Percentiles rank a stretch among this genome's conserved stretches.
Evolutionary conservation across 129 eudicot species (phyloP).

Genomic region (Artemisia argyi): DNA sequence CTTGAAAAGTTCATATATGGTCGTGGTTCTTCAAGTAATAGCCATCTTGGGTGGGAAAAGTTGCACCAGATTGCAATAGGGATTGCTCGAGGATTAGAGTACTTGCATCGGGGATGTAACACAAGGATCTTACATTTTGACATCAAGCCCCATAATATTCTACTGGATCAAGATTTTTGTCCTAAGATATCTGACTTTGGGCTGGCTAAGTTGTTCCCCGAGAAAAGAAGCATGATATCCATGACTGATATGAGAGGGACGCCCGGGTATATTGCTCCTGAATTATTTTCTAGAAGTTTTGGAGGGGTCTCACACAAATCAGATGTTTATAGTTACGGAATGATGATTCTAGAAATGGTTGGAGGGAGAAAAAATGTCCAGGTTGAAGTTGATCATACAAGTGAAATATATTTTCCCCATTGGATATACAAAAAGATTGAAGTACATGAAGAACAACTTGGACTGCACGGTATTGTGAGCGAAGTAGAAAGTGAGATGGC

Average conservation of each 20-base stretch:
- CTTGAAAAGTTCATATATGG: conserved; percentile 5
- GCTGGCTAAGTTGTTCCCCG: neutral
- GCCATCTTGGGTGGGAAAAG: conserved; percentile 7
- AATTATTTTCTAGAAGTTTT: conserved; percentile 24
- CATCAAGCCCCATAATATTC: conserved; percentile 4
- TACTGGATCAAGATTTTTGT: neutral
- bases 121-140: conserved; percentile 9
- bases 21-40: neutral
- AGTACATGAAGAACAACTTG: conserved; percentile 13
- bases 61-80: conserved; percentile 1
- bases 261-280: conserved; percentile 31
- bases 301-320: conserved; percentile 35
- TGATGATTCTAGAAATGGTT: conserved; percentile 46
- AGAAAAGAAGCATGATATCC: conserved; percentile 3
- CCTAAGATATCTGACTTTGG: conserved; percentile 10
- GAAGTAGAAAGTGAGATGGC: conserved; percentile 21
- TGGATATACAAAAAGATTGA: conserved; percentile 32
- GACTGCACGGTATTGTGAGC: conserved; percentile 9
- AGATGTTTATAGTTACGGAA: conserved; percentile 48
- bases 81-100: conserved; percentile 3
- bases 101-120: conserved; percentile 3
- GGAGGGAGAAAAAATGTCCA: conserved; percentile 36
- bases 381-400: conserved; percentile 17
- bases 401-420: conserved; percentile 35
- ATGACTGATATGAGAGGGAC: neutral